Conservation (phyloP, 176 grass and related monocot species). For the Triticum timopheevii region DNA sequence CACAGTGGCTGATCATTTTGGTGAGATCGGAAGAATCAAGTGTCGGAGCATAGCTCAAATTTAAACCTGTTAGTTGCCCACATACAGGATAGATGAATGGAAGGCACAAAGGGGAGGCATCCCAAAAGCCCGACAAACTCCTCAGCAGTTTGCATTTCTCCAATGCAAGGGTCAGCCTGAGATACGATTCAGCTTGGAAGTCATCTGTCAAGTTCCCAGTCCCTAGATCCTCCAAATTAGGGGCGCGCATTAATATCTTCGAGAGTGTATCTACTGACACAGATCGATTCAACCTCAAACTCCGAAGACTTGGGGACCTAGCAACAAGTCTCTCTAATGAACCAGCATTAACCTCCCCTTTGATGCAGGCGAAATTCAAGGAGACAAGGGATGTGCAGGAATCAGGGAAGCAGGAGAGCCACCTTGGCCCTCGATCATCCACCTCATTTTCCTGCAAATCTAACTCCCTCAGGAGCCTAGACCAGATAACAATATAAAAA, state of each 20-base stretch:
- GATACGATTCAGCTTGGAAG: constrained; percentile 42
- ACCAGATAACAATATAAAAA: constrained; percentile 8
- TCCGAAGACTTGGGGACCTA: constrained; percentile 71
- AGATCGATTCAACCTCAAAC: constrained; percentile 70
- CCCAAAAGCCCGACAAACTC: constrained; percentile 89
- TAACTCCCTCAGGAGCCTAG: constrained; percentile 67
- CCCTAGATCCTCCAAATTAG: constrained; percentile 66
- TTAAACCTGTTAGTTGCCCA: constrained; percentile 63
- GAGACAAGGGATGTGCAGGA: constrained; percentile 74
- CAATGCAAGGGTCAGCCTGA: constrained; percentile 44
- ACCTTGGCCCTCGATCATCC: constrained; percentile 76
- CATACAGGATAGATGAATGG: constrained; percentile 55
- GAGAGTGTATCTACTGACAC: constrained; percentile 65
- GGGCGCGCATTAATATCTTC: constrained; percentile 57
- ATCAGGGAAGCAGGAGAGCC: constrained; percentile 86
- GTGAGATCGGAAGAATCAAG: constrained; percentile 60
- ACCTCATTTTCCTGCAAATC: constrained; percentile 98
- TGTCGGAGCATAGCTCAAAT: constrained; percentile 73
- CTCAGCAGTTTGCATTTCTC: constrained; percentile 65
- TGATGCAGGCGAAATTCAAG: constrained; percentile 86
- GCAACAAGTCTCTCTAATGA: constrained; percentile 71
- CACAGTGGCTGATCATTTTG: constrained; percentile 60
- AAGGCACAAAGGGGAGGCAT: constrained; percentile 49
- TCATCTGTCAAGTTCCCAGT: constrained; percentile 62
- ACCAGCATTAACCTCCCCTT: constrained; percentile 60